Conservation (phyloP, 1,284 basidiomycete species). For the Schizophyllum commune region DNA sequence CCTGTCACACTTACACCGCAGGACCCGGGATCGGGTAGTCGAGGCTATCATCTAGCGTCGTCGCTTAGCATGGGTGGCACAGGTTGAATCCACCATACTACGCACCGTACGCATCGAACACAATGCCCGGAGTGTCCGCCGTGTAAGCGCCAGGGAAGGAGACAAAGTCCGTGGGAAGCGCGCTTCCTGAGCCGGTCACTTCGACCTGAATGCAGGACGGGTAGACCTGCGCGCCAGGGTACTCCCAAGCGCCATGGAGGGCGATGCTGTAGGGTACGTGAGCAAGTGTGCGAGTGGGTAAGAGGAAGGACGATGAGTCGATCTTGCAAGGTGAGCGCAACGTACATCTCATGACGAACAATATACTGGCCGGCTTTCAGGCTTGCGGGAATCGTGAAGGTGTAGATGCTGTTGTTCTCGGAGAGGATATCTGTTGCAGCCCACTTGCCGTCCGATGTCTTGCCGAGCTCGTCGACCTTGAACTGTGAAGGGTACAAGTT, state of each 20-base stretch:
- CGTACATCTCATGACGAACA: slow-evolving; percentile 23
- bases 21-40: not conserved
- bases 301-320: not conserved
- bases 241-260: slow-evolving; percentile 15
- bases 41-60: not conserved
- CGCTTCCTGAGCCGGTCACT: slow-evolving; percentile 24
- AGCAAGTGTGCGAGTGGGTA: not conserved
- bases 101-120: not conserved
- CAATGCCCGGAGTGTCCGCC: not conserved
- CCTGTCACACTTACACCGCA: not conserved
- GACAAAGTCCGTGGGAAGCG: not conserved
- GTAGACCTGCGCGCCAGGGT: slow-evolving; percentile 18
- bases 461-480: slow-evolving; percentile 39
- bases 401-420: slow-evolving; percentile 33
- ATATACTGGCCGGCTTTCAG: slow-evolving; percentile 31
- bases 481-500: slow-evolving; percentile 36
- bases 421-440: slow-evolving; percentile 33
- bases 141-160: not conserved
- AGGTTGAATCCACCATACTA: too few relatives aligned
- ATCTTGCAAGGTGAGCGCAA: not conserved
- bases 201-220: slow-evolving; percentile 25
- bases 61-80: too few relatives aligned
- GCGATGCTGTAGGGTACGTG: slow-evolving; percentile 1
- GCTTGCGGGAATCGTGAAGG: slow-evolving; percentile 26
- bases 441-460: slow-evolving; percentile 35